A percentile compares a stretch with the other conserved stretches of the same genome.
phyloP scores from a whole-genome alignment of 768 basidiomycete species.

The Lactarius indigo region DNA sequence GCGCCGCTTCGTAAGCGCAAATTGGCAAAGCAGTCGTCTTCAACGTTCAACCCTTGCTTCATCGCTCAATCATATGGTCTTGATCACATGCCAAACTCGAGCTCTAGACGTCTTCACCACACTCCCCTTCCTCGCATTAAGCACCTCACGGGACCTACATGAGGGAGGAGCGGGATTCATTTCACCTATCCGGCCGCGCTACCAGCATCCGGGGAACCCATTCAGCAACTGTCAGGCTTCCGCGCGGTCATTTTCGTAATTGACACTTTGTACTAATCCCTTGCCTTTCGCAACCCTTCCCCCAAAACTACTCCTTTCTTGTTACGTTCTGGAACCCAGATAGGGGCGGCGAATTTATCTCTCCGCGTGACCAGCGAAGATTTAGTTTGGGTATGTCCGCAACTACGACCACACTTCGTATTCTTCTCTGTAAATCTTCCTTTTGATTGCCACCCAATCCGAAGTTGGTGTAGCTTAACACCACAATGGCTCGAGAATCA shows the following conservation, averaged over 20 bases:
- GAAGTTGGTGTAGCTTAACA: constrained; percentile 3
- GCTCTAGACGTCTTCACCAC: constrained; percentile 13
- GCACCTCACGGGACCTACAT: constrained; percentile 22
- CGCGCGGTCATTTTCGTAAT: constrained; percentile 17
- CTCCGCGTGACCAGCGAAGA: constrained; percentile 4
- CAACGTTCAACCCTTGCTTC: background rate
- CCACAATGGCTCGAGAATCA: background rate
- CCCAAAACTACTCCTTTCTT: background rate
- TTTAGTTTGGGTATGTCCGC: background rate
- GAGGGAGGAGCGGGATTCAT: constrained; percentile 15
- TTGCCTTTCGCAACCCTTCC: background rate
- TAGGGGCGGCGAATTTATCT: constrained; percentile 5
- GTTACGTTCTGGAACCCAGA: constrained; percentile 7
- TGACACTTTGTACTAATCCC: background rate
- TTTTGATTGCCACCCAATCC: background rate
- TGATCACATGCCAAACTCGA: constrained; percentile 18
- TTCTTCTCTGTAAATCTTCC: background rate
- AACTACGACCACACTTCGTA: background rate
- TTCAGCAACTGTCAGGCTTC: constrained; percentile 1
- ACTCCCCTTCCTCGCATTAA: constrained; percentile 4
- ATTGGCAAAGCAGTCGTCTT: constrained; percentile 1
- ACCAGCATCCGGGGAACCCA: constrained; percentile 10
- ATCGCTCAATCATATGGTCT: constrained; percentile 16
- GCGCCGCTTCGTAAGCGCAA: background rate
- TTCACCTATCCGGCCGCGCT: constrained; percentile 19